Base-by-base conservation (phyloP, 2,329 filamentous ascomycete species). In the Fusarium anthophilum region DNA sequence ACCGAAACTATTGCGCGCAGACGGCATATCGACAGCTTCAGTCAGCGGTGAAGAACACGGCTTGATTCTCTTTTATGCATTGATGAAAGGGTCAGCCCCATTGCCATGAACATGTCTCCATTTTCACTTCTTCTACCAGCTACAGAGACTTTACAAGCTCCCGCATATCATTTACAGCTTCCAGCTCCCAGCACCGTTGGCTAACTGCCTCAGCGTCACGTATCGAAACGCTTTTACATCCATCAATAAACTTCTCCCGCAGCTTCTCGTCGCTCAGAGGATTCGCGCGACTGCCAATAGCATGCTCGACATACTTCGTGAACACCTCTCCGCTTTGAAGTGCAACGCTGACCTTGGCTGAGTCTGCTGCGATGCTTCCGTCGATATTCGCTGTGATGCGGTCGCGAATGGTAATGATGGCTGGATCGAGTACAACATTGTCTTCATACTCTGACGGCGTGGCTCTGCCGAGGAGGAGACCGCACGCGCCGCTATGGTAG, bases 401-500 rank as follows among this genome's bases (percentile, higher is more conserved):
- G 28, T 65, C 15, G 5, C 62, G 47, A 5, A 65, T 45, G 3
- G 39, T 3, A 32, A 63, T 63, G 18, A 65, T 8, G 2, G 32
- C 15, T 1, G 32, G 45, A 14, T 63, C 39, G 3, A 44, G 13
- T 12, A 65, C 47, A 24, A 47, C 18, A 2, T 14, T 18, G 3
- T 65, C 47, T 41, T 63, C 32, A 14, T 65, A 65, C 32, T 63
- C 62, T 22, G 39, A 28, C 1, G 47, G 47, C 9, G 45, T 65
- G 4, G 26, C 32, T 10, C 6, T 65, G 2, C 63, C 57, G 18
- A 65, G 18, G 22, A 65, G 26, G 18, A 65, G 57, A 0, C 63
- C 57, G 1, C 63, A 65, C 14, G 63, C 63, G 1, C 63, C 57
- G 8, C 63, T 65, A 18, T 65, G 47, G 15, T 65, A 65, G 18